Base-by-base conservation (phyloP, 23 red algal species). In the Cyanidioschyzon merolae region DNA sequence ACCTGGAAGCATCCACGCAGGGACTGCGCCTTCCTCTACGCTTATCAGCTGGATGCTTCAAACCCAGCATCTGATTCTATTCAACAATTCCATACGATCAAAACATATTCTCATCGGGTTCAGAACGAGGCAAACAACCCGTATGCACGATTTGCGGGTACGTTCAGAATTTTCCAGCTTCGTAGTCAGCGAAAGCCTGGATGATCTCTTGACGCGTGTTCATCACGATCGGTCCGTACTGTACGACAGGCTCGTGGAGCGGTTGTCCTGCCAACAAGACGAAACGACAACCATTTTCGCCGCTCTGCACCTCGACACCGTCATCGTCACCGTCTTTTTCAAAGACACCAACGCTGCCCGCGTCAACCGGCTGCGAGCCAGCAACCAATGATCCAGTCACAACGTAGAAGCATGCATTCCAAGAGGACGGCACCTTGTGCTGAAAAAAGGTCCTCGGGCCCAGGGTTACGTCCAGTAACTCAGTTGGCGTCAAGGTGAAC, bases 141-240 rank as follows among this genome's bases (percentile, higher is more conserved):
- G n/a, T n/a, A n/a, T n/a, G n/a, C n/a, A n/a, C n/a, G 45, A 7
- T 54, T 54, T 54, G 45, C 21, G 12, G 45, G 21, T 54, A 7
- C 21, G 12, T 15, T 54, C 39, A 95, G 83, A 95, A 95, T 39
- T 88, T 88, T 18, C 86, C 86, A 51, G 59, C 80, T 39, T 80
- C 83, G 59, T 83, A 95, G 71, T 95, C 90, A 30, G 75, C 57
- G 71, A 95, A 85, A 24, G 90, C 90, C 75, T 95, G 38, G 57
- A 58, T 84, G 38, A 95, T 83, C 36, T 89, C 76, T 74, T 95
- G 85, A 39, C 75, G 50, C 1, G 82, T 89, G 39, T 85, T 95
- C 85, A 95, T 89, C 1, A 95, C 90, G 86, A 95, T 89, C 0
- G 90, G 90, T 17, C 90, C 90, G 38, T 89, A 83, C 77, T 89